Conservation (phyloP, 257 asterid genomes). For the Mentha longifolia region DNA sequence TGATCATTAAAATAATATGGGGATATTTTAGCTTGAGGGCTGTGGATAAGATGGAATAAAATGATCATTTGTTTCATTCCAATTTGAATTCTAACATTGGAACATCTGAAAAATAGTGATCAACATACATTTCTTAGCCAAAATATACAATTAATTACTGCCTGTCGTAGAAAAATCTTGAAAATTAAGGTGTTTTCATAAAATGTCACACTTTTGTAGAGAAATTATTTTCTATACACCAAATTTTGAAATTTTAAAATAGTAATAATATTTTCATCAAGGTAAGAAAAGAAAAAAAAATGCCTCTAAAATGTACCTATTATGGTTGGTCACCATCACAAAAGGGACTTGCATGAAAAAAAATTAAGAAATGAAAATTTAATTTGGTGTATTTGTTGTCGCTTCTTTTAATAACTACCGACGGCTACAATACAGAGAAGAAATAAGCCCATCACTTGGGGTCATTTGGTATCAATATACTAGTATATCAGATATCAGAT, state of each 20-base stretch:
- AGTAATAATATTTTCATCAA: background rate
- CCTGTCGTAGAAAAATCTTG: background rate
- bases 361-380: background rate
- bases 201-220: too few relatives aligned
- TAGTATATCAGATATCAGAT: too few relatives aligned
- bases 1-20: background rate
- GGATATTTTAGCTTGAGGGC: background rate
- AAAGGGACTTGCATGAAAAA: background rate
- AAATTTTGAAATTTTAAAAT: background rate
- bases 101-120: background rate
- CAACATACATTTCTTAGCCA: background rate
- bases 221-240: too few relatives aligned
- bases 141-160: background rate
- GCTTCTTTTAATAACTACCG: slow-evolving; percentile 18
- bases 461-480: too few relatives aligned
- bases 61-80: background rate
- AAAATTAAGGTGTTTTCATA: background rate
- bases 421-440: background rate
- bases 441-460: background rate
- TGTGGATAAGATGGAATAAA: slow-evolving; percentile 21
- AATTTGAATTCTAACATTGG: background rate
- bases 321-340: slow-evolving; percentile 6
- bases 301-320: slow-evolving; percentile 24
- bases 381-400: background rate
- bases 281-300: background rate